Base-by-base conservation (phyloP, 2,329 filamentous ascomycete genomes). In the Aulographum hederae region DNA sequence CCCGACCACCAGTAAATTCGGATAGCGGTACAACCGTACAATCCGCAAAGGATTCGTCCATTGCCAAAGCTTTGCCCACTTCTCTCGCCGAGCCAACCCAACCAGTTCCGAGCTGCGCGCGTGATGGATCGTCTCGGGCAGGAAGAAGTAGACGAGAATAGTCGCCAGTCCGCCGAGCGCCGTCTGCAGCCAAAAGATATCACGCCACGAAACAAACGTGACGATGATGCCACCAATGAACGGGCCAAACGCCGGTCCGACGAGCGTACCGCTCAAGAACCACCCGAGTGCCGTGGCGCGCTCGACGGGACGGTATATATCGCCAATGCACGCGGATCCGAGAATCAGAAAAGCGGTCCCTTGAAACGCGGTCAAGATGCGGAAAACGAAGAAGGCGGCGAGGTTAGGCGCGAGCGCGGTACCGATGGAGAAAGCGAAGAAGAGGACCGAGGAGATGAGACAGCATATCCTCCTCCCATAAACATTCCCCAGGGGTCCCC, bases 161-260 rank as follows among this genome's bases (percentile, higher is more conserved):
- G 64, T 58, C 1, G 68, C 73, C 0, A 65, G 45, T 2, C 66
- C 75, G 0, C 72, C 73, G 4, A 82, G 59, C 0, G 66, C 77
- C 1, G 73, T 70, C 45, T 84, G 78, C 0, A 85, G 57, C 72
- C 76, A 84, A 54, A 82, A 84, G 32, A 84, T 80, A 26, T 68
- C 67, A 13, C 76, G 63, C 79, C 79, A 86, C 2, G 63, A 67
- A 5, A 63, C 61, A 50, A 71, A 82, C 0, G 77, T 84, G 12
- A 84, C 75, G 31, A 86, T 79, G 28, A 82, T 71, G 16, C 78
- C 79, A 33, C 78, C 70, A 6, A 84, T 58, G 42, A 81, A 78
- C 1, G 70, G 68, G 2, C 78, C 76, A 43, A 78, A 60, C 1
- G 71, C 73, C 5, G 78, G 78, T 0, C 78, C 78, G 28, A 81